Evolutionary conservation across 345 rosid genomes (phyloP), one percentile per base, ranked within the genome.

Genomic region (Clarkia xantiana): DNA sequence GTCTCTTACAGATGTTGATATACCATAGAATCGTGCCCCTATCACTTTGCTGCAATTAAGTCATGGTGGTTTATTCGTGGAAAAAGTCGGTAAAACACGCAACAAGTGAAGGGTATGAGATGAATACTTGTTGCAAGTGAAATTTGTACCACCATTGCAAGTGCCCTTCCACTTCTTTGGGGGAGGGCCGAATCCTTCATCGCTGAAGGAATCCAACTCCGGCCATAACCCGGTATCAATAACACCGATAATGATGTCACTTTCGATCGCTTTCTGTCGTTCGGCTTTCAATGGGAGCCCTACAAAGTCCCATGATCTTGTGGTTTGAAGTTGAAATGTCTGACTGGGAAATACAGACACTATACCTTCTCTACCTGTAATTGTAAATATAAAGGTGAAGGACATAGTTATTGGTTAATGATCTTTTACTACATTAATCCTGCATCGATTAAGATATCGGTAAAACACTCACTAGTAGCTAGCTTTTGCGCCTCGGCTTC

Each of bases 221-320:
- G 67, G 62, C 67, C 67, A 63, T 11, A 63, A 17, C 22, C 67
- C 67, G 4, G 49, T 16, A 25, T 63, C 67, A 3, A 63, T 14
- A 9, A 63, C 46, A 18, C 73, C 73, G 22, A 68, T 15, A 16
- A 63, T 53, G 10, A 68, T 44, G 34, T 68, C 53, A 34, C 54
- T 57, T 38, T 57, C 67, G 4, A 44, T 36, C 0, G 7, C 8
- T 0, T 34, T 54, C 14, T 54, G 57, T 14, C 57, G 18, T 2
- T 47, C 49, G 0, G 63, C 57, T 1, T 29, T 49, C 3, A 18
- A 58, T 19, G 45, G 48, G 10, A 75, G 40, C 4, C 78, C 80
- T 62, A 78, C 22, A 53, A 81, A 81, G 54, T 71, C 69, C 89
- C 84, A 81, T 2, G 84, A 81, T 44, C 67, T 47, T 45, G 84